These are phyloP conservation scores for Plasmodium ovale DNA, from an alignment of 169 alveolate genomes.

Conservation along the genomic window DNA sequence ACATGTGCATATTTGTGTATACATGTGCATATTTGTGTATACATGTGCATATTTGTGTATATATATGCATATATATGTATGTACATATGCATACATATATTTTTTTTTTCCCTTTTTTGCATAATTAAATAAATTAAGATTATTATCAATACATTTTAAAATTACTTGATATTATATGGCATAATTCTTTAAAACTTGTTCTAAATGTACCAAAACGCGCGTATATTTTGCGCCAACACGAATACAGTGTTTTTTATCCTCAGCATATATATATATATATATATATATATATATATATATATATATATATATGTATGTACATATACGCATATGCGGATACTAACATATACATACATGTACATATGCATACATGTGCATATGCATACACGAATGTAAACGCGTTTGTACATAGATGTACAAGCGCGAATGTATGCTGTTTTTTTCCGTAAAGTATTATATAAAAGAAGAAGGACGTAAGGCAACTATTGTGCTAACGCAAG, in stretches of 20 bases:
- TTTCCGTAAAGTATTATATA: no score
- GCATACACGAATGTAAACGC: not conserved
- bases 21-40: no score
- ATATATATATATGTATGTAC: no score
- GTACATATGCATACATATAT: not conserved
- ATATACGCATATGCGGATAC: no score
- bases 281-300: not conserved
- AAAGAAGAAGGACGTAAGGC: no score
- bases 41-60: not conserved
- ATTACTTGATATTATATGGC: conserved; percentile 14
- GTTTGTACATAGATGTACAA: no score
- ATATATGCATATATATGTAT: conserved; percentile 6
- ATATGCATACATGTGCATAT: not conserved
- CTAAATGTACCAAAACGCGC: not conserved
- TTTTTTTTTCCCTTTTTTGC: conserved; percentile 13
- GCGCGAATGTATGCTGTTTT: no score
- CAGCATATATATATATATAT: not conserved
- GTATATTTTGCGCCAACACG: not conserved
- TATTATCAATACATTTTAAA: conserved; percentile 3
- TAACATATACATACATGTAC: not conserved
- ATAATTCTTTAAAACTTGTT: conserved; percentile 43
- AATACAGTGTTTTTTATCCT: not conserved
- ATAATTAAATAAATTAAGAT: conserved; percentile 25
- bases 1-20: no score
- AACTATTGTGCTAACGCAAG: no score